These are phyloP conservation scores for Furcasterigmium sp. DNA, from an alignment of 2,329 filamentous ascomycete species.

Conservation along the genomic window DNA sequence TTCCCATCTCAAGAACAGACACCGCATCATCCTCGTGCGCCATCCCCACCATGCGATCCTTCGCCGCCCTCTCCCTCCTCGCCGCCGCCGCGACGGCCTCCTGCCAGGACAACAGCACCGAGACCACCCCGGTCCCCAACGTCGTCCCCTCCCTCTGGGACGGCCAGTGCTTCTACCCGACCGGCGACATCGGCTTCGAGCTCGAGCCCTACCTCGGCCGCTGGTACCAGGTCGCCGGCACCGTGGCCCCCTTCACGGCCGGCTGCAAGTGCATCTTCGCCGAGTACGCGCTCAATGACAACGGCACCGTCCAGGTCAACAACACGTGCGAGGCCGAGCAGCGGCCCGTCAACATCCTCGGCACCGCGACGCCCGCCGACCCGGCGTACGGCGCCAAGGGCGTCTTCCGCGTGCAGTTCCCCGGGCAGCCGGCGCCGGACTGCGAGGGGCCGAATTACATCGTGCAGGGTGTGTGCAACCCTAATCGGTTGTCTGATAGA, in stretches of 20 bases:
- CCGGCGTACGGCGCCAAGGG: conserved; percentile 21
- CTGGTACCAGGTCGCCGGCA: conserved; percentile 27
- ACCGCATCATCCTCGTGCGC: too few relatives aligned
- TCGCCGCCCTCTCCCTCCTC: conserved; percentile 6
- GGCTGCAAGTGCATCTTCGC: conserved; percentile 25
- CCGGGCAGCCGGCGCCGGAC: conserved; percentile 18
- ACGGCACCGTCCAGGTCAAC: conserved; percentile 24
- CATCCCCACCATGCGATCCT: conserved; percentile 6
- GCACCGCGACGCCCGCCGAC: conserved; percentile 19
- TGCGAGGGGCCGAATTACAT: conserved; percentile 27
- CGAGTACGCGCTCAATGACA: conserved; percentile 23
- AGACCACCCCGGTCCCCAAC: conserved; percentile 6
- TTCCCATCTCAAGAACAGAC: too few relatives aligned
- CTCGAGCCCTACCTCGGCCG: conserved; percentile 23
- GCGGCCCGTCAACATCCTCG: conserved; percentile 21
- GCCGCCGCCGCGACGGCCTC: conserved; percentile 8
- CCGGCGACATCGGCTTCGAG: conserved; percentile 19
- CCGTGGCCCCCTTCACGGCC: conserved; percentile 21
- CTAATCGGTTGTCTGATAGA: background rate
- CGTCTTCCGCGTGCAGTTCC: conserved; percentile 24
- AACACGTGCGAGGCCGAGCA: conserved; percentile 23
- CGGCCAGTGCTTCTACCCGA: conserved; percentile 24
- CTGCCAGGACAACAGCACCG: conserved; percentile 6
- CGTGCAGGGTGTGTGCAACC: conserved; percentile 19
- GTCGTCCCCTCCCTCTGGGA: conserved; percentile 23